These are phyloP conservation scores for Saturnispora mendoncae DNA, from an alignment of 805 yeast species.

Conservation along the genomic window DNA sequence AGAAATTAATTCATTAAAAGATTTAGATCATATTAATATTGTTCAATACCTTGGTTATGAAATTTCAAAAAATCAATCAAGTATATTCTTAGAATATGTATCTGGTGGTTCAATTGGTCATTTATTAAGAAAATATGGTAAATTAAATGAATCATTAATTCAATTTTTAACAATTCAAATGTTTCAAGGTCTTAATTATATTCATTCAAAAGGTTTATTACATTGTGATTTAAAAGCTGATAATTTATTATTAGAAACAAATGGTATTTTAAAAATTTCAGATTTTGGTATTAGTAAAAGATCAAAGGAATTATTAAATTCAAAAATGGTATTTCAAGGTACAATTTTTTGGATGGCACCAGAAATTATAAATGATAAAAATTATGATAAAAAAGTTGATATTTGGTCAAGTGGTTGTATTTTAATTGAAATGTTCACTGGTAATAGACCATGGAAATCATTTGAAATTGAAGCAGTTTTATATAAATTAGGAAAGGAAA, in stretches of 20 bases:
- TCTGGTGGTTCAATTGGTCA: conserved; percentile 97
- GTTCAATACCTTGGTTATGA: conserved; percentile 97
- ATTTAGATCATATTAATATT: conserved; percentile 85
- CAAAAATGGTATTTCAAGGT: conserved; percentile 92
- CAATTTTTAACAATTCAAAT: conserved; percentile 71
- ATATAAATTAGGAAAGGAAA: conserved; percentile 69
- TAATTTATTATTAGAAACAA: conserved; percentile 75
- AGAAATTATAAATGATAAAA: conserved; percentile 83
- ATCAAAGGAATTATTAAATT: conserved; percentile 74
- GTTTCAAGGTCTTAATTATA: conserved; percentile 73
- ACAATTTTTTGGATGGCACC: conserved; percentile 99
- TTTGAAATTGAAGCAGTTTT: conserved; percentile 92
- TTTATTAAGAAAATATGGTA: conserved; percentile 71
- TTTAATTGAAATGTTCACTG: conserved; percentile 95
- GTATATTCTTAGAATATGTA: conserved; percentile 87
- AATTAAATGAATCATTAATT: conserved; percentile 72
- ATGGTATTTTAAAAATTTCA: conserved; percentile 90
- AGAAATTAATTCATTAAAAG: conserved; percentile 90
- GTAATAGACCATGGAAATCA: conserved; percentile 95
- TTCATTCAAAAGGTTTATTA: conserved; percentile 78
- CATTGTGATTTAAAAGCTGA: conserved; percentile 96
- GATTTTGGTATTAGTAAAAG: conserved; percentile 94
- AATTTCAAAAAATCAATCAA: conserved; percentile 61
- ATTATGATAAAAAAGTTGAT: conserved; percentile 93
- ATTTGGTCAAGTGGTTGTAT: conserved; percentile 99